These are phyloP conservation scores for Dinochytrium kinnereticum DNA, from an alignment of 371 early-diverging fungal genomes.

Conservation along the genomic window DNA sequence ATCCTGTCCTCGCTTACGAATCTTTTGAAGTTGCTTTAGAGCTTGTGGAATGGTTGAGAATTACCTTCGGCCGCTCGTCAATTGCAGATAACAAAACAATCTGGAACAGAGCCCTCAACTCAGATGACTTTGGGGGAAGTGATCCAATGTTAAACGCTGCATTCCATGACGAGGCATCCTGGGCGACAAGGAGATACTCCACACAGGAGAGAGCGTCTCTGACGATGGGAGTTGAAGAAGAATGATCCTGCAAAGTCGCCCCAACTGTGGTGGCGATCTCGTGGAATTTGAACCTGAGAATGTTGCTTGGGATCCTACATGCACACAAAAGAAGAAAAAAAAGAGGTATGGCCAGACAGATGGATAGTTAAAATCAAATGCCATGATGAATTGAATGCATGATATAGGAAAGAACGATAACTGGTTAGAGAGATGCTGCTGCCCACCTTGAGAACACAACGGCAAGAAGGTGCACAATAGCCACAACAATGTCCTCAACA, in stretches of 20 bases:
- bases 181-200: slow-evolving; percentile 78
- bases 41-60: too few species aligned
- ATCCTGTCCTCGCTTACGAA: slow-evolving; percentile 87
- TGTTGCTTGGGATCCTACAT: slow-evolving; percentile 43
- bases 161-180: slow-evolving; percentile 78
- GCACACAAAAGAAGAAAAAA: too few species aligned
- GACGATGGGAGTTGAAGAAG: slow-evolving; percentile 11
- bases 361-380: too few species aligned
- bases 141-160: slow-evolving; percentile 43
- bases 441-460: slow-evolving; percentile 79
- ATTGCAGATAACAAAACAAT: slow-evolving; percentile 75
- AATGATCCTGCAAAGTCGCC: slow-evolving; percentile 55
- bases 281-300: slow-evolving; percentile 70
- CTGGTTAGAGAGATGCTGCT: too few species aligned
- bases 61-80: slow-evolving; percentile 81
- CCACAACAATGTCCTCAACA: slow-evolving; percentile 64
- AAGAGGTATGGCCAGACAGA: too few species aligned
- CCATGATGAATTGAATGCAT: too few species aligned
- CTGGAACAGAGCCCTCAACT: slow-evolving; percentile 70
- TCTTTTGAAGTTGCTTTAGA: too few species aligned
- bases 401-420: too few species aligned
- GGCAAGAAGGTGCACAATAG: slow-evolving; percentile 79
- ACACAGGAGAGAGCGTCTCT: slow-evolving; percentile 70
- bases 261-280: slow-evolving; percentile 66
- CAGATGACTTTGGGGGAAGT: neutral